Evolutionary conservation across 305 asterid genomes (phyloP).

Genomic region (Rubia peregrina): DNA sequence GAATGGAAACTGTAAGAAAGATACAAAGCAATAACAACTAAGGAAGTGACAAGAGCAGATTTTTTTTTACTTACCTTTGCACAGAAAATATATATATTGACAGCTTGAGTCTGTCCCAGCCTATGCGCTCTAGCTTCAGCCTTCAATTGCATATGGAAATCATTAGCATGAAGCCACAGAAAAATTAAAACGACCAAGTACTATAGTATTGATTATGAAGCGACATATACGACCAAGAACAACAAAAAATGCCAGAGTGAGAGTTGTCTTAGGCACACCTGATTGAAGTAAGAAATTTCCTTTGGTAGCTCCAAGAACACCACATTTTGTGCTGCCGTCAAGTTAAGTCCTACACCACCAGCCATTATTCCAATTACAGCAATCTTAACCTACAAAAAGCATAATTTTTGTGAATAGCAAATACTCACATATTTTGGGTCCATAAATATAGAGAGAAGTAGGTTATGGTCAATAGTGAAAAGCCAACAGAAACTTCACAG

Average conservation of each 20-base stretch:
- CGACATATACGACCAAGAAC: constrained; percentile 7
- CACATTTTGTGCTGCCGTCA: constrained; percentile 79
- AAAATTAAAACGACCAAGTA: neutral
- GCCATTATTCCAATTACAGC: constrained; percentile 91
- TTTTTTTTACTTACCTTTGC: constrained; percentile 68
- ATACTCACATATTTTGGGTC: neutral
- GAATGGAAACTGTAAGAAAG: neutral
- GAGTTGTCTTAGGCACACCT: constrained; percentile 39
- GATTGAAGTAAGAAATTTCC: constrained; percentile 64
- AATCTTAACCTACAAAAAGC: constrained; percentile 55
- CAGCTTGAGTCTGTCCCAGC: constrained; percentile 78
- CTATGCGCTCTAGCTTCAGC: constrained; percentile 98
- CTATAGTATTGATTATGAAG: neutral
- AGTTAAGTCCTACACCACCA: constrained; percentile 88
- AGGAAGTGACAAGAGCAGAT: constrained; percentile 9
- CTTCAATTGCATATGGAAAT: constrained; percentile 35
- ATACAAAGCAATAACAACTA: neutral
- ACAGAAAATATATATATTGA: constrained; percentile 81
- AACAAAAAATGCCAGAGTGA: neutral
- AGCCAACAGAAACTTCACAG: neutral
- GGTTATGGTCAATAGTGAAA: neutral
- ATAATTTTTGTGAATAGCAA: constrained; percentile 7
- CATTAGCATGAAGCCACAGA: constrained; percentile 25
- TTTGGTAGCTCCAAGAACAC: constrained; percentile 87
- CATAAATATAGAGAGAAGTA: neutral